phyloP scores from a whole-genome alignment of 148 eudicot species.

The Heliamphora exappendiculata region DNA sequence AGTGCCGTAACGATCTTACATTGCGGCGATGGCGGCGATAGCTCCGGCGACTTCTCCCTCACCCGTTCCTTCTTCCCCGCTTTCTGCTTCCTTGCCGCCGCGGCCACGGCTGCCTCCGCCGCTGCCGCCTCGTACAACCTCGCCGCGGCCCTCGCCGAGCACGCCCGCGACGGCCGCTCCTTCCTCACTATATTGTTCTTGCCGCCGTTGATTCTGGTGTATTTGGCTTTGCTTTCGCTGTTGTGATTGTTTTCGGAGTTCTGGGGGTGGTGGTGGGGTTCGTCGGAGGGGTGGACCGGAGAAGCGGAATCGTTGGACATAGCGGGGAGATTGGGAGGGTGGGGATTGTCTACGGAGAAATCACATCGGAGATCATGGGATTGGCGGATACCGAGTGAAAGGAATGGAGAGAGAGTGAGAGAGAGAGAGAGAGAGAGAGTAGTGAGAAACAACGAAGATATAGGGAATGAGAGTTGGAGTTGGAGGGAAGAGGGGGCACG shows the following conservation, averaged over 20 bases:
- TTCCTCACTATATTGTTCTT: conserved; percentile 33
- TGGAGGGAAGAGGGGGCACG: too few species aligned
- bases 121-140: conserved; percentile 55
- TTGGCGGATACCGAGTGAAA: conserved; percentile 24
- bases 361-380: conserved; percentile 43
- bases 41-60: conserved; percentile 36
- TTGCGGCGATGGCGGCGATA: conserved; percentile 26
- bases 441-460: too few species aligned
- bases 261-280: too few species aligned
- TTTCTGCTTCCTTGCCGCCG: conserved; percentile 31
- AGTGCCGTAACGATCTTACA: conserved; percentile 63
- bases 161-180: conserved; percentile 85
- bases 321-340: conserved; percentile 28
- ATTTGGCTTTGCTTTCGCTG: too few species aligned
- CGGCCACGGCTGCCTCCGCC: conserved; percentile 46
- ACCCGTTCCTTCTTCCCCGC: conserved; percentile 35
- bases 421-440: too few species aligned
- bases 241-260: conserved; percentile 21
- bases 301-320: conserved; percentile 37
- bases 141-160: conserved; percentile 54
- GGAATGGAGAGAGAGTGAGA: conserved; percentile 7
- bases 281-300: conserved; percentile 76
- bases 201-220: conserved; percentile 12
- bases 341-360: conserved; percentile 26
- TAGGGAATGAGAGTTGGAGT: too few species aligned